These are phyloP conservation scores for Serendipita vermifera DNA, from an alignment of 768 basidiomycete species.

Conservation along the genomic window DNA sequence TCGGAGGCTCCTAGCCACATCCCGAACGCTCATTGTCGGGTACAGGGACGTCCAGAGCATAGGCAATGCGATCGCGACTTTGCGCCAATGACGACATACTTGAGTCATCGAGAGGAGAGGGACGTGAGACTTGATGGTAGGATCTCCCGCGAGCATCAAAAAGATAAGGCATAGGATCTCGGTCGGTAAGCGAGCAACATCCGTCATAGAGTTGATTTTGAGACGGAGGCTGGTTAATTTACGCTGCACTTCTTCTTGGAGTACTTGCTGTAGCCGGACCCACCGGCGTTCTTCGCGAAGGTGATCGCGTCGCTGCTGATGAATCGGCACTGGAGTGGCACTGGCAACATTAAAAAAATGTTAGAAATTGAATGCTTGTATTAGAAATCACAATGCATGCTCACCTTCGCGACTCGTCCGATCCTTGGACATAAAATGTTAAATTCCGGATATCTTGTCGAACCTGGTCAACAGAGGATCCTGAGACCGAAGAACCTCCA, in stretches of 20 bases:
- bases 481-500: constrained; percentile 3
- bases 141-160: not conserved
- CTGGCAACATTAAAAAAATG: not conserved
- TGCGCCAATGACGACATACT: constrained; percentile 6
- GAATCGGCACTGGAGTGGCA: not conserved
- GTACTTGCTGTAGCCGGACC: not conserved
- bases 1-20: not conserved
- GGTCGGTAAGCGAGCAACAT: not conserved
- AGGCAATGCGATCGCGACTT: constrained; percentile 1
- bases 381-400: not conserved
- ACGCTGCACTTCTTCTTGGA: constrained; percentile 4
- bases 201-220: constrained; percentile 7
- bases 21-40: not conserved
- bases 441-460: constrained; percentile 3
- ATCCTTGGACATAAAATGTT: not conserved
- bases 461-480: constrained; percentile 4
- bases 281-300: constrained; percentile 6
- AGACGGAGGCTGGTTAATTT: not conserved
- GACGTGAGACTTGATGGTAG: not conserved
- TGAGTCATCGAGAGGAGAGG: not conserved
- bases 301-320: not conserved
- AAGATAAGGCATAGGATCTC: not conserved
- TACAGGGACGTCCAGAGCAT: constrained; percentile 6
- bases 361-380: not conserved
- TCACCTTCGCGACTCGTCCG: constrained; percentile 3